Base-by-base conservation (phyloP, 257 asterid genomes). In the Fraxinus excelsior region DNA sequence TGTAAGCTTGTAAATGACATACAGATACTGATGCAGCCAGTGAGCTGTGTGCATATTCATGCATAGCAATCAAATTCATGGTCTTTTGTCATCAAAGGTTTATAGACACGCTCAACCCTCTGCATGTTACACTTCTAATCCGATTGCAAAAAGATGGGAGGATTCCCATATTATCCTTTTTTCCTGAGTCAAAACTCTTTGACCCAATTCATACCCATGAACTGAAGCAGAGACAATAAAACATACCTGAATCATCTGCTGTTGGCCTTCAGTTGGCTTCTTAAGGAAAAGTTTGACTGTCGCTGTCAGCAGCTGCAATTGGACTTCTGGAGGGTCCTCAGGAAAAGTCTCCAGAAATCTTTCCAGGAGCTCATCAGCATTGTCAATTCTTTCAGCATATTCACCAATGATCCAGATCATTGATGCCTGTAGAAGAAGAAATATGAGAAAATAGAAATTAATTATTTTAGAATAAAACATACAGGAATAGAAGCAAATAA, bases 331-430 rank as follows among this genome's bases (percentile, higher is more conserved):
- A 81, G 99, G 96, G 85, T 96, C 99, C 89, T 96, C 99, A 0
- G 99, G 97, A 72, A 96, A 96, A 82, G 85, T 96, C 86, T 96
- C 99, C 84, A 96, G 80, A 87, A 96, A 96, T 92, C 98, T 94
- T 83, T 96, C 99, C 82, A 96, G 87, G 79, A 96, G 99, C 88
- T 96, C 99, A 86, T 96, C 99, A 26, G 99, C 99, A 84, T 96
- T 96, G 86, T 96, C 99, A 74, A 96, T 96, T 90, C 99, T 91
- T 85, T 96, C 99, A 78, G 99, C 99, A 87, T 96, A 96, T 83
- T 96, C 99, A 84, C 99, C 99, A 84, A 95, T 95, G 62, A 95
- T 93, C 99, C 99, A 95, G 87, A 95, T 95, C 99, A 95, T 95
- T 60, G 99, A 95, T 74, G 99, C 99, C 99, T 93, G 92, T 67